Percentiles rank a stretch among this genome's conserved stretches.
Evolutionary conservation across 2,329 filamentous ascomycete species (phyloP).

Genomic region (Trichophyton benhamiae): DNA sequence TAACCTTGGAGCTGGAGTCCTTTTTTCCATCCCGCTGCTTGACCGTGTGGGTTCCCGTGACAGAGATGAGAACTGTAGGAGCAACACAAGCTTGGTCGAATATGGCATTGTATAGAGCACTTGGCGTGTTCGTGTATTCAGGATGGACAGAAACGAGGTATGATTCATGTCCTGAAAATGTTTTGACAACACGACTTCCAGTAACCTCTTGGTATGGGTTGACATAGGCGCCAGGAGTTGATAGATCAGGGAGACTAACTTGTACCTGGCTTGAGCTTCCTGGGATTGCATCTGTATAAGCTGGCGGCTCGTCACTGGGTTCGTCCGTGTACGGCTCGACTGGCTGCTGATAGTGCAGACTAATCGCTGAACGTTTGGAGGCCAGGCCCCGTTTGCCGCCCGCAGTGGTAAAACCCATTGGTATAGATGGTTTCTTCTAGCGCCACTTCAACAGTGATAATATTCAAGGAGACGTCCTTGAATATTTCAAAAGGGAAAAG

Average conservation of each 20-base stretch:
- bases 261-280: background rate
- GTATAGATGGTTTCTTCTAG: background rate
- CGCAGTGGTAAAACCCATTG: background rate
- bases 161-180: background rate
- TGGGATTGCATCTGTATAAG: background rate
- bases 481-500: background rate
- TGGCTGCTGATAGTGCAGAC: constrained; percentile 2
- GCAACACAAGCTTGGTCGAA: constrained; percentile 20
- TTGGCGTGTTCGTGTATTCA: constrained; percentile 15
- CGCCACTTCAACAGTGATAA: background rate
- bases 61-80: constrained; percentile 35
- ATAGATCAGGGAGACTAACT: background rate
- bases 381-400: background rate
- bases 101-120: constrained; percentile 18
- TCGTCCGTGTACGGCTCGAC: background rate
- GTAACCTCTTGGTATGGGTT: background rate
- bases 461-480: background rate
- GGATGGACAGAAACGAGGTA: constrained; percentile 24
- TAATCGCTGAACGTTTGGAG: background rate
- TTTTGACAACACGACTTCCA: background rate
- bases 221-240: background rate
- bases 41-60: constrained; percentile 44
- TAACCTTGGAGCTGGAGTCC: constrained; percentile 17
- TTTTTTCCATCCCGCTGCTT: constrained; percentile 16
- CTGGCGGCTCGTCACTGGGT: background rate